Percentiles rank a stretch among this genome's conserved stretches.
Conservation (phyloP, 169 alveolate species). For the Eimeria tenella region DNA sequence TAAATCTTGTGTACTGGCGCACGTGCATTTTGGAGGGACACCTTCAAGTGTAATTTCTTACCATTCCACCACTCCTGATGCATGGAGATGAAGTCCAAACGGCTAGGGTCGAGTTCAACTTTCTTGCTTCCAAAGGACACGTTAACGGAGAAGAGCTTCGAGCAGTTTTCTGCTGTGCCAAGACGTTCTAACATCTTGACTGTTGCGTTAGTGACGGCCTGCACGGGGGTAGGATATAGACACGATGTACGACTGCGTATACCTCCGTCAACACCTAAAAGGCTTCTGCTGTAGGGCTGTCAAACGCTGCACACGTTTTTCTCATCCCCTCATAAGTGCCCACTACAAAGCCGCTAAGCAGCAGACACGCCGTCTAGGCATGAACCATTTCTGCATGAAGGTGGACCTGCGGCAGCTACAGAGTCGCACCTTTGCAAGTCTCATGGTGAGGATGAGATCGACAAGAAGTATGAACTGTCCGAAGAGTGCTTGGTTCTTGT, state of each 20-base stretch:
- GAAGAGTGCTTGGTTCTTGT: slow-evolving; percentile 73
- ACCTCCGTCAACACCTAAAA: no score
- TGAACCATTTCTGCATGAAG: no score
- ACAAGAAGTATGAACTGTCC: slow-evolving; percentile 73
- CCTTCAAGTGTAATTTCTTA: slow-evolving; percentile 1
- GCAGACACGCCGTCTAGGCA: no score
- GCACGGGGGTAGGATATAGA: not conserved
- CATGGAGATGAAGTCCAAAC: slow-evolving; percentile 53
- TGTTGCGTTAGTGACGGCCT: slow-evolving; percentile 74
- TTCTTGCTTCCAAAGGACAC: slow-evolving; percentile 64
- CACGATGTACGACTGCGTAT: not conserved
- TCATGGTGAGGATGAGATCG: slow-evolving; percentile 67
- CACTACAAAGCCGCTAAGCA: no score
- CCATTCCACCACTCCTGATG: slow-evolving; percentile 78
- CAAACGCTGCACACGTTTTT: no score
- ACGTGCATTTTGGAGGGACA: not conserved
- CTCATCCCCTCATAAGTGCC: no score
- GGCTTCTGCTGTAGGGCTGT: no score
- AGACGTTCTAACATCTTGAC: slow-evolving; percentile 61
- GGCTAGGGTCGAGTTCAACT: slow-evolving; percentile 74
- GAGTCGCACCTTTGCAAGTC: slow-evolving; percentile 69
- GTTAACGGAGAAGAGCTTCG: slow-evolving; percentile 68
- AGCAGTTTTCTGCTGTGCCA: slow-evolving; percentile 63
- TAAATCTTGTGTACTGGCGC: no score
- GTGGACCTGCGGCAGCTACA: not conserved